These are phyloP conservation scores for Silene noctiflora DNA, from an alignment of 179 eudicot species.

Conservation along the genomic window DNA sequence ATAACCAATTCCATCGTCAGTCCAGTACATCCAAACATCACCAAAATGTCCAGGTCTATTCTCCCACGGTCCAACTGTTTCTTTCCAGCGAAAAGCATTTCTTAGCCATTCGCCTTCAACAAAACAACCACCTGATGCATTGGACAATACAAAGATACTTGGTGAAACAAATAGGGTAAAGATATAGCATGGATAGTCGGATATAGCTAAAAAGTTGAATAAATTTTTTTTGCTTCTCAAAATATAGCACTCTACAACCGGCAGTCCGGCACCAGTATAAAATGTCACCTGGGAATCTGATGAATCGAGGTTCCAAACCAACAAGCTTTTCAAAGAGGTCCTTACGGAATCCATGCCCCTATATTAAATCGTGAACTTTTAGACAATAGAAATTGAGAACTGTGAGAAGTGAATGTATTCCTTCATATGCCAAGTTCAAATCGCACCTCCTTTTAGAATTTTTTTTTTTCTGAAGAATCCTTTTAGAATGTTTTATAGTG, in stretches of 20 bases:
- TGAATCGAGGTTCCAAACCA: constrained; percentile 68
- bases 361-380: constrained; percentile 9
- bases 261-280: background rate
- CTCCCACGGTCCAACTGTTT: constrained; percentile 85
- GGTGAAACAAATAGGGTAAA: constrained; percentile 1
- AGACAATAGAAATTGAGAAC: background rate
- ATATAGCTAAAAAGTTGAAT: background rate
- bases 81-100: constrained; percentile 89
- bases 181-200: background rate
- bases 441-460: background rate
- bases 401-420: background rate
- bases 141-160: background rate
- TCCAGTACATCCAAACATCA: constrained; percentile 95
- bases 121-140: constrained; percentile 81
- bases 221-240: background rate
- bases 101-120: constrained; percentile 86
- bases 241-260: background rate
- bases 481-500: background rate
- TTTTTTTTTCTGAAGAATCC: no score
- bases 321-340: constrained; percentile 74
- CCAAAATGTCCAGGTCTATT: constrained; percentile 92
- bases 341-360: constrained; percentile 94
- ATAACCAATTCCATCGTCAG: constrained; percentile 96
- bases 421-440: background rate
- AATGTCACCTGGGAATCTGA: constrained; percentile 87